Conservation (phyloP, 176 grass and related monocot genomes). For the Elaeis guineensis region DNA sequence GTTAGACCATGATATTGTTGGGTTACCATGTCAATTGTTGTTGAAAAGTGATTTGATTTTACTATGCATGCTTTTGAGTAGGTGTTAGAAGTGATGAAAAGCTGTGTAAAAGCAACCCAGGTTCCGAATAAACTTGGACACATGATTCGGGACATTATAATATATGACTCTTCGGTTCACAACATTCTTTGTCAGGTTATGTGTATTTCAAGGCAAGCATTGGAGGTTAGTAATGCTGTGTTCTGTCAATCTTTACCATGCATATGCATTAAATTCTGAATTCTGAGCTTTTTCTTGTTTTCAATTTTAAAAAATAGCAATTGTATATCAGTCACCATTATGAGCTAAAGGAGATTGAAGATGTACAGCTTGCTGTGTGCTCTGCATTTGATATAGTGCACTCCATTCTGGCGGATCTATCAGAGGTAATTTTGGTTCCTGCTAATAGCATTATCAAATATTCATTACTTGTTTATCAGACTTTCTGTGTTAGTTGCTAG, state of each 20-base stretch:
- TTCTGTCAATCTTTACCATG: background rate
- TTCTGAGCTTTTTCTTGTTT: constrained; percentile 20
- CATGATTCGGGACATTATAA: constrained; percentile 64
- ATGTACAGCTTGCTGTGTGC: constrained; percentile 52
- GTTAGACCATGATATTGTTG: too few species aligned
- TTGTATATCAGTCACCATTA: constrained; percentile 30
- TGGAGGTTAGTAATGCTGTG: constrained; percentile 30
- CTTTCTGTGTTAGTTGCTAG: too few species aligned
- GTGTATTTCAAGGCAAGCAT: constrained; percentile 36
- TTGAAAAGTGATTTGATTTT: too few species aligned
- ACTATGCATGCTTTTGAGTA: background rate
- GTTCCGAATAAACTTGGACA: constrained; percentile 36
- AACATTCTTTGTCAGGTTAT: constrained; percentile 54
- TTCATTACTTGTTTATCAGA: too few species aligned
- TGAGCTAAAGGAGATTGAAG: constrained; percentile 50
- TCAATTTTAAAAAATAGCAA: constrained; percentile 13
- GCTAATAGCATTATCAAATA: background rate
- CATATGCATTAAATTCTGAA: background rate
- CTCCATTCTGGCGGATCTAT: constrained; percentile 40
- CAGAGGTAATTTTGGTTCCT: constrained; percentile 44
- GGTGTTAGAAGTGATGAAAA: constrained; percentile 80
- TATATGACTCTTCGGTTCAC: constrained; percentile 75
- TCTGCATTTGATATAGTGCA: constrained; percentile 63
- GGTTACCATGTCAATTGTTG: too few species aligned
- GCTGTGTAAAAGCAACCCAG: constrained; percentile 51